phyloP scores from a whole-genome alignment of 768 basidiomycete genomes.

The Leccinum obscurum region DNA sequence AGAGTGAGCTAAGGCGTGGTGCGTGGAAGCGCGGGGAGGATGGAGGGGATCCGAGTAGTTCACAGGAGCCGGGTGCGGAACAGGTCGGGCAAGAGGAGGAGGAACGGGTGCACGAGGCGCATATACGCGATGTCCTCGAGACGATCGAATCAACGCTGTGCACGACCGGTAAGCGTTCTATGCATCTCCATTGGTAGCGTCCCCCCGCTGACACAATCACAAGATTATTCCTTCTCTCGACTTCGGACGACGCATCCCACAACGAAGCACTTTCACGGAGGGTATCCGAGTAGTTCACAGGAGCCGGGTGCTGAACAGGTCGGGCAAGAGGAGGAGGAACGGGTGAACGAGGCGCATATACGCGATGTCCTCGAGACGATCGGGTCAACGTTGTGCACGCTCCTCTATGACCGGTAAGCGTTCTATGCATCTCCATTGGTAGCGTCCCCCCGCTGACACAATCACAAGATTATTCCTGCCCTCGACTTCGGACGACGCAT shows the following conservation, averaged over 20 bases:
- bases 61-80: constrained; percentile 13
- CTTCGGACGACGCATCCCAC: constrained; percentile 75
- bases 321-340: constrained; percentile 26
- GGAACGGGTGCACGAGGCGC: constrained; percentile 43
- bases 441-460: not conserved
- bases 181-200: too few relatives aligned
- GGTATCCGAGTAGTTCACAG: constrained; percentile 16
- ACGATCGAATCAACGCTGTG: constrained; percentile 72
- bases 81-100: constrained; percentile 23
- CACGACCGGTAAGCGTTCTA: constrained; percentile 59
- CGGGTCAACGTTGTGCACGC: constrained; percentile 65
- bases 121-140: constrained; percentile 64
- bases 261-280: constrained; percentile 76
- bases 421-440: too few relatives aligned
- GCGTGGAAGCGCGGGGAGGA: constrained; percentile 11
- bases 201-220: not conserved
- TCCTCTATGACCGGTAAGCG: constrained; percentile 82
- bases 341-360: constrained; percentile 48
- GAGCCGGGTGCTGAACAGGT: constrained; percentile 8
- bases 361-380: constrained; percentile 68
- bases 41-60: constrained; percentile 10
- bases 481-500: constrained; percentile 69
- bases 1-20: constrained; percentile 55
- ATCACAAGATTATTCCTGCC: constrained; percentile 71
- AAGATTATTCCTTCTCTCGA: constrained; percentile 77